Conservation (phyloP, 225 moss, liverwort and hornwort genomes). For the Straminergon stramineum region DNA sequence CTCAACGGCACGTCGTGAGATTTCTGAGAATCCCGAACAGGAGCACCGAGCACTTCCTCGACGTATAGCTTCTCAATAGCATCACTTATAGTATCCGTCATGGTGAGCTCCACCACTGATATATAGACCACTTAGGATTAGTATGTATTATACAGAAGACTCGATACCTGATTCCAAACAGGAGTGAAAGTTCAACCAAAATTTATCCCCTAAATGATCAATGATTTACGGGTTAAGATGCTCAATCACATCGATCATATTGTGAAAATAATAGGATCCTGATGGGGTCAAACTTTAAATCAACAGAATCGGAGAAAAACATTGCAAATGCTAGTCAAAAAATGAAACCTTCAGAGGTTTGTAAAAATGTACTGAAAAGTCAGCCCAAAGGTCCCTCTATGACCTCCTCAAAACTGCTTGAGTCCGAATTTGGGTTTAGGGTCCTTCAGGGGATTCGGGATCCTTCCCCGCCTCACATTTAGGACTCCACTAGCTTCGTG, state of each 20-base stretch:
- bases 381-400: background rate
- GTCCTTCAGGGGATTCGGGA: background rate
- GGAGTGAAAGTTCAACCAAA: background rate
- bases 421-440: background rate
- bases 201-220: background rate
- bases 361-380: background rate
- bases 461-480: background rate
- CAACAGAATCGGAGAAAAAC: background rate
- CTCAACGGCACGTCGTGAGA: conserved; percentile 4
- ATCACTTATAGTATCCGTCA: conserved; percentile 50
- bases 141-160: background rate
- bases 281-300: background rate
- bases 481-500: background rate
- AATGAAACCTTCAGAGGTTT: background rate
- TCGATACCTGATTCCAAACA: background rate
- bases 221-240: background rate
- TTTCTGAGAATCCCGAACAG: conserved; percentile 49
- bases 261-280: background rate
- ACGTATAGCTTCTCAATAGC: conserved; percentile 43
- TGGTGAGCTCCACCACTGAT: conserved; percentile 50
- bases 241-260: background rate
- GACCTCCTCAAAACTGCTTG: background rate
- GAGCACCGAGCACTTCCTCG: conserved; percentile 53
- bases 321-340: background rate
- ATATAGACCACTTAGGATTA: background rate